Evolutionary conservation across 805 yeast species (phyloP).

Genomic region (Millerozyma acaciae): DNA sequence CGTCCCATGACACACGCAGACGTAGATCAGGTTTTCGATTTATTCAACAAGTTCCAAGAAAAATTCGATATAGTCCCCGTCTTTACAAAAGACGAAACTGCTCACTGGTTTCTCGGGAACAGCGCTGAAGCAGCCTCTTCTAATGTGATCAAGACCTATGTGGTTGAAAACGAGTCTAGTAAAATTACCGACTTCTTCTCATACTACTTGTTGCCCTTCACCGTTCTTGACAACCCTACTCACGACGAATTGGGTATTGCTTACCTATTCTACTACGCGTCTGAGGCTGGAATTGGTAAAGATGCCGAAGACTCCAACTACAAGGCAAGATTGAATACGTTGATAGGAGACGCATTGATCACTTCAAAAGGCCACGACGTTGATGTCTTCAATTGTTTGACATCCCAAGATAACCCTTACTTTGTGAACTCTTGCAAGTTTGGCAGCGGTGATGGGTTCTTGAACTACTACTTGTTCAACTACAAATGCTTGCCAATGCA

Average conservation of each 20-base stretch:
- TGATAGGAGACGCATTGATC: slow-evolving; percentile 73
- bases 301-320: slow-evolving; percentile 40
- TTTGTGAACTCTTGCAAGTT: slow-evolving; percentile 82
- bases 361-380: slow-evolving; percentile 63
- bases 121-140: slow-evolving; percentile 19
- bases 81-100: slow-evolving; percentile 63
- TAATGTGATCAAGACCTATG: slow-evolving; percentile 72
- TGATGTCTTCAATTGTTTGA: slow-evolving; percentile 92
- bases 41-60: slow-evolving; percentile 60
- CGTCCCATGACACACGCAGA: slow-evolving; percentile 58
- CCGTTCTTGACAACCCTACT: slow-evolving; percentile 62
- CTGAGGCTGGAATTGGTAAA: slow-evolving; percentile 51
- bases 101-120: slow-evolving; percentile 77
- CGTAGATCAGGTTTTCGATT: slow-evolving; percentile 55
- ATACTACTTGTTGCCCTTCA: slow-evolving; percentile 83
- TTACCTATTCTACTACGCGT: slow-evolving; percentile 84
- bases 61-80: slow-evolving; percentile 71
- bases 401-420: slow-evolving; percentile 83
- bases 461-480: slow-evolving; percentile 89
- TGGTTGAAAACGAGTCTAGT: slow-evolving; percentile 62
- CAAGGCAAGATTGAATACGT: slow-evolving; percentile 53
- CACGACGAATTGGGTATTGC: slow-evolving; percentile 78
- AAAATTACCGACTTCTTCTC: slow-evolving; percentile 84
- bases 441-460: slow-evolving; percentile 89
- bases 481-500: slow-evolving; percentile 75